Base-by-base conservation (phyloP, 2,329 filamentous ascomycete genomes). In the Cryoendolithus antarcticus region DNA sequence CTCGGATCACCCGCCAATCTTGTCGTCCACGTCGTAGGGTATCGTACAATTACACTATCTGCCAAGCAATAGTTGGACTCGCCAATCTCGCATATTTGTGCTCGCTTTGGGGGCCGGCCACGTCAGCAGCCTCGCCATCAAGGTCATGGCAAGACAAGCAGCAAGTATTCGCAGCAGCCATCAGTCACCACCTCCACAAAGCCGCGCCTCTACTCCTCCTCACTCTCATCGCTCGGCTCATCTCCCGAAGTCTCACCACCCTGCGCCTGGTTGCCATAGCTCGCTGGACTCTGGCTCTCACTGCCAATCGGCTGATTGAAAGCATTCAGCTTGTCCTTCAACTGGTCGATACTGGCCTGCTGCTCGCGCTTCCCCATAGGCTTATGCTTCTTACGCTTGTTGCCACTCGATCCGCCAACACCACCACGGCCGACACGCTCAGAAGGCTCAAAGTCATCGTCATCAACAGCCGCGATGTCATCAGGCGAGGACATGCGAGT, bases 301-400 rank as follows among this genome's bases (percentile, higher is more conserved):
- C 44, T 47, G 37, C 48, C 50, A n/a, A 19, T 28, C 37, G 46
- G 46, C 30, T 38, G 42, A 30, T 48, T 42, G 44, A 57, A 57
- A 34, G 51, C 50, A 31, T 52, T 67, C 48, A 79, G 66, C 46
- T 76, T 70, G 54, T 74, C 70, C 48, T 74, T 70, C 15, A 83
- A 67, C 55, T 75, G 67, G 47, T 72, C 67, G 51, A 84, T 80
- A 47, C 74, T 77, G 32, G 72, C 69, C 54, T 82, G 77, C 60
- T 84, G 80, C 60, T 83, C 79, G 28, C 66, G 63, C 61, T 80
- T 80, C 60, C 75, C 78, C 80, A 84, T 84, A 1, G 80, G 80
- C 66, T 83, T 83, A 60, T 83, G 82, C 68, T 82, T 82, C 65
- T 77, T 79, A 38, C 73, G 71, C 60, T 77, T 77, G 39, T 39